Base-by-base conservation (phyloP, 768 basidiomycete genomes). In the Lactifluus piperatus region DNA sequence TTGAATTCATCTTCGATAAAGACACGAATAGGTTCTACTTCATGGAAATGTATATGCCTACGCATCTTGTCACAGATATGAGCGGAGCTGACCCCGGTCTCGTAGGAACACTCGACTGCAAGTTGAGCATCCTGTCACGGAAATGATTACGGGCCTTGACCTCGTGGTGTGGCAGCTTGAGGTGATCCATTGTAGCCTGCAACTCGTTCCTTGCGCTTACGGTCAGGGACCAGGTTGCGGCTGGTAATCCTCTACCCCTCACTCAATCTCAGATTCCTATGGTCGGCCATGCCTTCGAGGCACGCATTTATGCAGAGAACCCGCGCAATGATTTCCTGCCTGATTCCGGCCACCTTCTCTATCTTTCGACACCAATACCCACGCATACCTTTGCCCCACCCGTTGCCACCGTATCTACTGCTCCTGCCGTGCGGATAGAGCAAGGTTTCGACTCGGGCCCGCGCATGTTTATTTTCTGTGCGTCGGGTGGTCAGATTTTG, bases 121-220 rank as follows among this genome's bases (percentile, higher is more conserved):
- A 72, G 89, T 91, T 30, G 91, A 94, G 66, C 93, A 94, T 69
- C 92, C 92, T 14, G 89, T 95, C 29, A 94, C 93, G 0, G 93
- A 94, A 72, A 94, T 94, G 86, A 83, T 97, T 51, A 97, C 94
- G 1, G 91, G 92, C 1, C 77, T 93, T 26, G 94, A 97, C 67
- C 83, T 97, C 5, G 94, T 97, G 8, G 88, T 94, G 72, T 95
- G 93, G 93, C 94, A 97, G 68, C 76, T 97, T 22, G 86, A 91
- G 76, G 90, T 85, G 67, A 41, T 16, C 11, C 32, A 14, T 20
- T 51, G 57, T 26, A 27, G 7, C 24, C 16, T 29, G 9, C 37
- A 29, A 44, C 16, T 32, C 1, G n/a, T 44, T 44, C 30, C 37
- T n/a, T 16, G 9, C 26, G 53, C 41, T 66, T 45, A 60, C 29